A percentile compares a stretch with the other conserved stretches of the same genome.
Conservation (phyloP, 164 flowering plant species). For the Tinospora cordifolia region DNA sequence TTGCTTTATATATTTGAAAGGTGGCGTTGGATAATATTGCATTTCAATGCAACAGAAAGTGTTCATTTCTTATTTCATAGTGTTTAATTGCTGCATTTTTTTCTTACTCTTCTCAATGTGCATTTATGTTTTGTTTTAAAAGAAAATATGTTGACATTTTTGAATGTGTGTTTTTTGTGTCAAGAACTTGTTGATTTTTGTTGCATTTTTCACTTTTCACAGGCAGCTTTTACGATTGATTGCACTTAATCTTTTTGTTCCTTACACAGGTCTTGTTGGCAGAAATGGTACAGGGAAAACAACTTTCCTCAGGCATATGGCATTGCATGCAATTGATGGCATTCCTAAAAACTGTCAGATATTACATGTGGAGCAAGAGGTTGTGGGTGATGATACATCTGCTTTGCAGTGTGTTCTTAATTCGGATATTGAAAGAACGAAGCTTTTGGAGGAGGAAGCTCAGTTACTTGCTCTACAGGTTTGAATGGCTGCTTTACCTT, state of each 20-base stretch:
- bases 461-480: slow-evolving; percentile 71
- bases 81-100: not conserved
- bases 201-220: not conserved
- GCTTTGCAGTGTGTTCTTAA: slow-evolving; percentile 96
- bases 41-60: not conserved
- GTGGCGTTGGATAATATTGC: no score
- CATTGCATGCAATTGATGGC: slow-evolving; percentile 97
- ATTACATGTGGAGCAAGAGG: slow-evolving; percentile 99
- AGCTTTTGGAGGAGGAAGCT: slow-evolving; percentile 87
- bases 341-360: slow-evolving; percentile 91
- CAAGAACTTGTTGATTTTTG: no score
- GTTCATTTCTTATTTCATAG: not conserved
- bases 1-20: not conserved
- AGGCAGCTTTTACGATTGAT: slow-evolving; percentile 2
- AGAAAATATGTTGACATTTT: no score
- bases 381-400: slow-evolving; percentile 75
- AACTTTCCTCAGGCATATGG: slow-evolving; percentile 91
- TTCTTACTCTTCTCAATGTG: not conserved
- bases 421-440: slow-evolving; percentile 72
- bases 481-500: not conserved
- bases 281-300: slow-evolving; percentile 99
- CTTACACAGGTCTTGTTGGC: slow-evolving; percentile 75
- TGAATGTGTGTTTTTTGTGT: no score
- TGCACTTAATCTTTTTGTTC: not conserved
- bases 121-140: not conserved